A percentile compares a stretch with the other conserved stretches of the same genome.
Evolutionary conservation across 1,139 yeast genomes (phyloP).

Genomic region (Hyphopichia wangnamkhiaoensis): DNA sequence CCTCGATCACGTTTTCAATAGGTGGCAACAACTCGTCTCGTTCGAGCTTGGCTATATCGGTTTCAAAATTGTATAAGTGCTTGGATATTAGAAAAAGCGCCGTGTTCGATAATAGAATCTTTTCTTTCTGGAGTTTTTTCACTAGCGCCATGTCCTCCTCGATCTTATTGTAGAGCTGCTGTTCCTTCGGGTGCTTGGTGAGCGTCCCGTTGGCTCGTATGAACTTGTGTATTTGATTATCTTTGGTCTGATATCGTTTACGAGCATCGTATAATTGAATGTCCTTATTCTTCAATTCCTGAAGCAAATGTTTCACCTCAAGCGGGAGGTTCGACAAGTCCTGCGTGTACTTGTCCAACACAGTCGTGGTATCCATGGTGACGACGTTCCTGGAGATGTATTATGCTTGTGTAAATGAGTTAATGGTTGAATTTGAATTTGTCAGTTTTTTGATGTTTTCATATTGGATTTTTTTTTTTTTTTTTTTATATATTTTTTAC

Average conservation of each 20-base stretch:
- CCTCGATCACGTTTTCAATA: conserved; percentile 31
- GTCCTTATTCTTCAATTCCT: conserved; percentile 78
- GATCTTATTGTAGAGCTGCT: conserved; percentile 63
- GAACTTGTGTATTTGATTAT: conserved; percentile 76
- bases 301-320: conserved; percentile 77
- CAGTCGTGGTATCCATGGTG: conserved; percentile 49
- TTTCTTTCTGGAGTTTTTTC: conserved; percentile 69
- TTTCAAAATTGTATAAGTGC: conserved; percentile 71
- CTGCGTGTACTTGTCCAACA: conserved; percentile 50
- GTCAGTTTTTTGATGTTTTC: no score
- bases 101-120: conserved; percentile 78
- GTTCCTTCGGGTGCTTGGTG: conserved; percentile 82
- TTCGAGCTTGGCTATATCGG: conserved; percentile 74
- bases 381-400: not conserved
- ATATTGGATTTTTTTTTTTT: no score
- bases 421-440: no score
- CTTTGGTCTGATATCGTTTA: conserved; percentile 69
- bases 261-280: conserved; percentile 63
- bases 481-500: no score
- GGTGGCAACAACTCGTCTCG: conserved; percentile 78
- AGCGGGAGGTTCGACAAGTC: conserved; percentile 82
- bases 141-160: conserved; percentile 67
- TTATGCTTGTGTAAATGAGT: no score
- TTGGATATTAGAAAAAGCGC: conserved; percentile 75
- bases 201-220: conserved; percentile 83